A percentile compares a stretch with the other conserved stretches of the same genome.
Evolutionary conservation across 768 basidiomycete species (phyloP).

Genomic region (Termitomyces sp.): DNA sequence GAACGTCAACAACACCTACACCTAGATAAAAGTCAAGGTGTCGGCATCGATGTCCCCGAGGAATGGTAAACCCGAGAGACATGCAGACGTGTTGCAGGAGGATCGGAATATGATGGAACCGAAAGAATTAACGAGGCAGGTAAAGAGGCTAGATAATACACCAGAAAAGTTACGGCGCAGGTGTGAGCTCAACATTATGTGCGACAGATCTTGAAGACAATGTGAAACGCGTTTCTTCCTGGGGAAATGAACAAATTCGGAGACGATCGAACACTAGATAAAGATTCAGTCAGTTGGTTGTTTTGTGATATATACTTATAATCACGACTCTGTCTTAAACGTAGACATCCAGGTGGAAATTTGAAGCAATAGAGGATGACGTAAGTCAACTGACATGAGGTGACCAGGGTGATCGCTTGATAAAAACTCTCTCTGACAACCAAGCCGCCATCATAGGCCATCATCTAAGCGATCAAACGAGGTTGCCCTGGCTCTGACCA

Average conservation of each 20-base stretch:
- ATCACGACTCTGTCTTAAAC: too few relatives aligned
- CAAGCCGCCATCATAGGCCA: not conserved
- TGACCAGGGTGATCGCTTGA: not conserved
- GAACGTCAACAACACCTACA: too few relatives aligned
- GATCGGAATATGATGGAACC: not conserved
- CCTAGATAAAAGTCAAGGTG: not conserved
- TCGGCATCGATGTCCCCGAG: not conserved
- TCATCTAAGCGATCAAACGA: constrained; percentile 3
- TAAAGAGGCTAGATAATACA: not conserved
- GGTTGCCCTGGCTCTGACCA: constrained; percentile 13
- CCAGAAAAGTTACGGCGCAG: too few relatives aligned
- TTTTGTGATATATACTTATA: too few relatives aligned
- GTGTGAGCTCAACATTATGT: too few relatives aligned
- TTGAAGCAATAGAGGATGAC: too few relatives aligned
- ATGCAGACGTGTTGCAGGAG: not conserved
- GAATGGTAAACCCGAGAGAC: not conserved
- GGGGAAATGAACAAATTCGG: too few relatives aligned
- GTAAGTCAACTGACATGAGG: not conserved
- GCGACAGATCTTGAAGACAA: too few relatives aligned
- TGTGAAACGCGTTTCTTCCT: too few relatives aligned
- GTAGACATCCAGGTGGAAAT: too few relatives aligned
- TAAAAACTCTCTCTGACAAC: not conserved
- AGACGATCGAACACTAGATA: too few relatives aligned
- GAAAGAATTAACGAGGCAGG: not conserved
- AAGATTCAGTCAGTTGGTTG: too few relatives aligned